Evolutionary conservation across 2,329 filamentous ascomycete genomes (phyloP).

Genomic region (Parascedosporium putredinis): DNA sequence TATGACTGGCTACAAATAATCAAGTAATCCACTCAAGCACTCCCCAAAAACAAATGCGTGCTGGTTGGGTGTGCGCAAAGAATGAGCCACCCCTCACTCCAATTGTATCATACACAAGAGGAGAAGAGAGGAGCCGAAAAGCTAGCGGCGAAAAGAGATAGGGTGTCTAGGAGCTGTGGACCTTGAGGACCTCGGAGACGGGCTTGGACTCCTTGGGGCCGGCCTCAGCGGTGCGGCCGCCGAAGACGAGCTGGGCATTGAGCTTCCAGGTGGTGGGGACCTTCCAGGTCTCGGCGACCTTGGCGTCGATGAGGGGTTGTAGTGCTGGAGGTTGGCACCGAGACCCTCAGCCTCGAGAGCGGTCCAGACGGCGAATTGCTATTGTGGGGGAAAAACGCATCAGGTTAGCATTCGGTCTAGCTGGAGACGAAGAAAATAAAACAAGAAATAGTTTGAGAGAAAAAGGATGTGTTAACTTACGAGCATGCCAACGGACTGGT

Average conservation of each 20-base stretch:
- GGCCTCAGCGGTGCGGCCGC: conserved; percentile 45
- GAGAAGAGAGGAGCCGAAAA: not conserved
- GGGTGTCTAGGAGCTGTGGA: conserved; percentile 39
- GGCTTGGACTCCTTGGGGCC: conserved; percentile 55
- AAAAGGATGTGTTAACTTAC: conserved; percentile 11
- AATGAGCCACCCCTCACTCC: no score
- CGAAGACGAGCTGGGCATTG: conserved; percentile 78
- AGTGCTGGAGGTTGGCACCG: conserved; percentile 85
- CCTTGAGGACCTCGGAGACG: conserved; percentile 57
- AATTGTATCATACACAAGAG: not conserved
- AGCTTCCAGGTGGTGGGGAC: conserved; percentile 65
- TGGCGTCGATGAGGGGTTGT: conserved; percentile 73
- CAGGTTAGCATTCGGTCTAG: conserved; percentile 1
- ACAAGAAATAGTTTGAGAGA: not conserved
- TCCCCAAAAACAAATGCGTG: not conserved
- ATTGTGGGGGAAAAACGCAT: conserved; percentile 7
- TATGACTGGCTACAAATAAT: no score
- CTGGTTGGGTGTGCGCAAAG: no score
- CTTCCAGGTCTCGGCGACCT: conserved; percentile 59
- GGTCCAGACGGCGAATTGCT: conserved; percentile 69
- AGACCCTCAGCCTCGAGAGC: conserved; percentile 75
- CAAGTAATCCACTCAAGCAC: no score
- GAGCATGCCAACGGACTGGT: conserved; percentile 71
- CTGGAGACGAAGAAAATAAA: not conserved
- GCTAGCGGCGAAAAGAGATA: not conserved